Base-by-base conservation (phyloP, 2,329 filamentous ascomycete species). In the Alternaria incomplexa region DNA sequence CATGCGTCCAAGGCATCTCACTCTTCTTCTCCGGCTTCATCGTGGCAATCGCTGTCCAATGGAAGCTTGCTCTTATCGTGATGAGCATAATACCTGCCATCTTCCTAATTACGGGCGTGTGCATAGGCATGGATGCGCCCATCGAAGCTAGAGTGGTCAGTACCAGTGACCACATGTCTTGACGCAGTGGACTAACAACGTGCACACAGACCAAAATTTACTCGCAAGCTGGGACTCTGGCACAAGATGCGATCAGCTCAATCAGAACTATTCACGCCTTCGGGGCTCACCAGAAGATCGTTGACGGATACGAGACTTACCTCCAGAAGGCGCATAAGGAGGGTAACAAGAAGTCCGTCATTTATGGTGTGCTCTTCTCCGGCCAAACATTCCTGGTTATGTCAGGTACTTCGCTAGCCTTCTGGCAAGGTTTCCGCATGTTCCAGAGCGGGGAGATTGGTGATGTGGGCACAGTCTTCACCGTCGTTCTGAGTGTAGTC, bases 11-110 rank as follows among this genome's bases (percentile, higher is more conserved):
- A 61, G 72, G 70, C 11, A 25, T 73, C 4, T 73, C 74, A 11
- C 69, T 69, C 4, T 97, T 98, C 74, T 81, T 85, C 56, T 90
- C 93, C 0, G 94, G 93, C n/a, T 97, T 97, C 71, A 83, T 97
- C 62, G 96, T 98, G 69, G 93, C 91, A 4, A 97, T 97, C 77
- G 82, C 95, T 80, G 92, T 91, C 75, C 96, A 91, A 80, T 97
- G 94, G 92, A 97, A 95, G 80, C 83, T 98, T 66, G 95, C 95
- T 0, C 83, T 97, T 53, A 97, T 98, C 70, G 81, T 80, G 23
- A 80, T 83, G 64, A 81, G 79, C 51, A 81, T 84, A 22, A 77
- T 85, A 0, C 84, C 84, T 0, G 80, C 79, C 11, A 64, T 64
- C 9, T 56, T 72, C 13, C n/a, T 66, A 3, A 56, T 70, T 13